These are phyloP conservation scores for Fusarium anguioides DNA, from an alignment of 2,329 filamentous ascomycete genomes.

Conservation along the genomic window DNA sequence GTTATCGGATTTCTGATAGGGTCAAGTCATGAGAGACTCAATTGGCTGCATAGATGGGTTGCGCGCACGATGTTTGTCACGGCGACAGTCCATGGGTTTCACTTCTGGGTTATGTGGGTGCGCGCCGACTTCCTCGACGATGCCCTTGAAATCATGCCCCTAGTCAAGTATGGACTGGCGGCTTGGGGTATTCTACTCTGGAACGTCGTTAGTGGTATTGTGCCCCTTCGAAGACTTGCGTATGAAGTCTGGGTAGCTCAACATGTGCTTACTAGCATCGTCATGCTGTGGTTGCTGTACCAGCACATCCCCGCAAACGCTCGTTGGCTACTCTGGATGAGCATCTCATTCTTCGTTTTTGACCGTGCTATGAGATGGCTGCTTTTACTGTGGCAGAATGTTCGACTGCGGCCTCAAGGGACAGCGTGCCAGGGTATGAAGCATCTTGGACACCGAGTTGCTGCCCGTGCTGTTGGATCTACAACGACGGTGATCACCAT, in stretches of 20 bases:
- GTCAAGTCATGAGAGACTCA: conserved; percentile 74
- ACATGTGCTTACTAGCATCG: conserved; percentile 69
- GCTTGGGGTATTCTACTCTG: conserved; percentile 75
- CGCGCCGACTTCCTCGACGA: conserved; percentile 67
- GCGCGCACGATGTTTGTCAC: conserved; percentile 76
- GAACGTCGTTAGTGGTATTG: conserved; percentile 71
- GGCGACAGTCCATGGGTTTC: conserved; percentile 75
- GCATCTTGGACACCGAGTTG: conserved; percentile 64
- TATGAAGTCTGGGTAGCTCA: conserved; percentile 79
- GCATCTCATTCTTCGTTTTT: conserved; percentile 70
- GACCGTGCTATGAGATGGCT: conserved; percentile 67
- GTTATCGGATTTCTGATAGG: conserved; percentile 71
- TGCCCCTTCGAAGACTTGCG: conserved; percentile 71
- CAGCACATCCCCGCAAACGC: conserved; percentile 70
- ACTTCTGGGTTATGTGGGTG: conserved; percentile 75
- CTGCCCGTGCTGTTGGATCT: conserved; percentile 60
- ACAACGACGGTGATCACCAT: conserved; percentile 68
- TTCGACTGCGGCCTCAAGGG: conserved; percentile 55
- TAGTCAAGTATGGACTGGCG: conserved; percentile 74
- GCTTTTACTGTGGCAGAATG: conserved; percentile 64
- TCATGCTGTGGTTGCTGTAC: conserved; percentile 73
- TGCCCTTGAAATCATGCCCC: conserved; percentile 70
- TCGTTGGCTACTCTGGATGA: conserved; percentile 73
- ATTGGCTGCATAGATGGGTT: conserved; percentile 80
- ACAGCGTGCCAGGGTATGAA: conserved; percentile 60